Evolutionary conservation across 2,329 filamentous ascomycete species (phyloP), one percentile per base, ranked within the genome.

Genomic region (Hypoxylon rubiginosum): DNA sequence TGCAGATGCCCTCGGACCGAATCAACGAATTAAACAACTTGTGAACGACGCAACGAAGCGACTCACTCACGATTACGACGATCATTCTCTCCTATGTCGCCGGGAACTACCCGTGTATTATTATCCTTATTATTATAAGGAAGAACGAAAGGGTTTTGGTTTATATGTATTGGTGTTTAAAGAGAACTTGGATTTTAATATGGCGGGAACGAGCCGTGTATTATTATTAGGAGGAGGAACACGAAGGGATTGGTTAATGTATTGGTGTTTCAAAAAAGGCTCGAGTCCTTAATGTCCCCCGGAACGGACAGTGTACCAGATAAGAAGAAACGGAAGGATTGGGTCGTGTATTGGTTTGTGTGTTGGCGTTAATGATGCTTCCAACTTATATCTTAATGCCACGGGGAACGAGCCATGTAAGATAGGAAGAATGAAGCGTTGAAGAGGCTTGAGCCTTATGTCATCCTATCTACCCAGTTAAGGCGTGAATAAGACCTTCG

Each of bases 1-100:
- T 89, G 79, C 86, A 88, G 76, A 81, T 90, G 77, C 88, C 87
- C 10, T 88, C 86, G 73, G 84, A 82, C 45, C 81, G 87, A 54
- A 84, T 90, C 67, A 85, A 87, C 69, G 84, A 43, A 10, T 10
- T 43, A 11, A 43, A 43, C 39, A n/a, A 3, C 39, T 43, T 6
- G 17, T 43, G 17, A 43, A 21, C 39, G n/a, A 36, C 10, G 17
- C 6, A 17, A 24, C 21, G 21, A 24, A 24, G 21, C 39, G 7
- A 21, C 2, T 10, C 8, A 15, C n/a, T 39, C 34, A n/a, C 34
- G 34, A 39, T 39, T 39, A 10, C 32, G 32, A 10, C 32, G 13
- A 13, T 13, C 13, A 36, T 3, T 36, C 30, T 34, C 32, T 34
- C 15, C 15, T 39, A 5, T 39, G 13, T n/a, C 15, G 15, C 34